Percentiles rank a stretch among this genome's conserved stretches.
Conservation (phyloP, 768 basidiomycete genomes). For the Termitomyces sp. region DNA sequence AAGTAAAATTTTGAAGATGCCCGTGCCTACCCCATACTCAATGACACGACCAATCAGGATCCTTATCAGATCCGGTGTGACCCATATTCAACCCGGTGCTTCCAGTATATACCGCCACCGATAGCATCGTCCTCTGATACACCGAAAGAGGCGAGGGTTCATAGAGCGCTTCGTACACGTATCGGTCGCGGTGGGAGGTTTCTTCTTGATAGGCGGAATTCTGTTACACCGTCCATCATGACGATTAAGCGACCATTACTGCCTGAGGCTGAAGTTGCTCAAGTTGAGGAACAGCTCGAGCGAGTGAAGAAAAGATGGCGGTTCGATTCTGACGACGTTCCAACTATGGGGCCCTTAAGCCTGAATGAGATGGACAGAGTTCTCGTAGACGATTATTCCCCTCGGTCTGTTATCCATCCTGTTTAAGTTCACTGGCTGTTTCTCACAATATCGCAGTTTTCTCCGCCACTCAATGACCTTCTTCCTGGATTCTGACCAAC, state of each 20-base stretch:
- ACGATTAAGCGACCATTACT: not conserved
- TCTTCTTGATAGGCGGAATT: constrained; percentile 64
- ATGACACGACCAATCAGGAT: constrained; percentile 33
- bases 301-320: not conserved
- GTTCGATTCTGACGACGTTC: not conserved
- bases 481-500: not conserved
- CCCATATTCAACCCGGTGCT: constrained; percentile 57
- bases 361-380: not conserved
- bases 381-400: not conserved
- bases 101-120: constrained; percentile 36
- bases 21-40: not conserved
- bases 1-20: constrained; percentile 16
- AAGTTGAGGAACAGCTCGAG: not conserved
- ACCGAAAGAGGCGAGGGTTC: constrained; percentile 19
- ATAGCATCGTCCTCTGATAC: constrained; percentile 3
- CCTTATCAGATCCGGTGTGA: constrained; percentile 62
- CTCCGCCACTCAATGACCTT: not conserved
- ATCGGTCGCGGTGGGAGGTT: constrained; percentile 78
- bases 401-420: not conserved
- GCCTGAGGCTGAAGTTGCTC: not conserved
- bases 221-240: constrained; percentile 17
- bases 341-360: not conserved
- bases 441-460: not conserved
- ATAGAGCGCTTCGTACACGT: constrained; percentile 63
- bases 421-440: not conserved